phyloP scores from a whole-genome alignment of 352 stramenopile genomes.

The Globisporangium splendens region DNA sequence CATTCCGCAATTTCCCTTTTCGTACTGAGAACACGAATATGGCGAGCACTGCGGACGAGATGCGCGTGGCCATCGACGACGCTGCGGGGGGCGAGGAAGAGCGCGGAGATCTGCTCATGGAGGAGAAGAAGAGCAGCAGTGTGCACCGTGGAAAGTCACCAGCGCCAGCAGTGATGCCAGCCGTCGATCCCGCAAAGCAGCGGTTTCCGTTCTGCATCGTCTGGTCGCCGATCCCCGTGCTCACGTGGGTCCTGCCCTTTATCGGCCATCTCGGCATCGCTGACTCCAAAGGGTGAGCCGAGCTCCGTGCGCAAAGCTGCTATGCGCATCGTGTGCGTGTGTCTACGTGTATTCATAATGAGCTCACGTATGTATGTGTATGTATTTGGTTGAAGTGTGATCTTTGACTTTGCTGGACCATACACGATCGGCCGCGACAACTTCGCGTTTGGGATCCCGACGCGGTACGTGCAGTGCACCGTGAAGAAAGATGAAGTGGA shows the following conservation, averaged over 20 bases:
- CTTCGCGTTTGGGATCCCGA: conserved; percentile 87
- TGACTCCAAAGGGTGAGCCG: conserved; percentile 68
- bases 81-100: too few species aligned
- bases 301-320: too few species aligned
- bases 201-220: conserved; percentile 92
- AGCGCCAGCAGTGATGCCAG: not conserved
- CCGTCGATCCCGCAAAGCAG: conserved; percentile 30
- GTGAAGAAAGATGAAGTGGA: conserved; percentile 40
- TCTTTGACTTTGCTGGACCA: conserved; percentile 95
- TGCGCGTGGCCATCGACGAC: too few species aligned
- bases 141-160: not conserved
- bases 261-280: conserved; percentile 95
- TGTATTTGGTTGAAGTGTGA: conserved; percentile 56
- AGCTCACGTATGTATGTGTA: conserved; percentile 3
- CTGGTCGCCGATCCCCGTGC: conserved; percentile 87
- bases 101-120: not conserved
- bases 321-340: not conserved
- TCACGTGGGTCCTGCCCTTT: conserved; percentile 94
- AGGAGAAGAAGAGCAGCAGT: conserved; percentile 1
- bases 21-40: too few species aligned
- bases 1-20: too few species aligned
- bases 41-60: too few species aligned
- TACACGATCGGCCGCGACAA: conserved; percentile 90
- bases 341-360: not conserved
- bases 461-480: conserved; percentile 85